Conservation (phyloP, 495 filamentous ascomycete species). For the Neurospora pannonica region DNA sequence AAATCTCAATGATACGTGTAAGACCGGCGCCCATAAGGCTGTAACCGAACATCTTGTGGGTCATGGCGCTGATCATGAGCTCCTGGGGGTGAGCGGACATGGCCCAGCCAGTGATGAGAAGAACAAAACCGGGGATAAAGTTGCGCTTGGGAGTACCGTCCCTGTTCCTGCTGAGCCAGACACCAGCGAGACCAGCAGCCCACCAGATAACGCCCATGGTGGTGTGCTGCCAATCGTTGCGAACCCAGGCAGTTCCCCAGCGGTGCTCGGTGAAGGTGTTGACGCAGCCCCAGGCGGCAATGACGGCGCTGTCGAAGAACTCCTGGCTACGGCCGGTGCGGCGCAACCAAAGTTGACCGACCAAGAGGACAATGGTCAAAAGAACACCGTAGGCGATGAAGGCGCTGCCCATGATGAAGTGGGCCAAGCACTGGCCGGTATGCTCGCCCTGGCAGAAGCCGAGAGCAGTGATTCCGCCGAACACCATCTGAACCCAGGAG, state of each 20-base stretch:
- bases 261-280: slow-evolving; percentile 98
- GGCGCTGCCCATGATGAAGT: slow-evolving; percentile 97
- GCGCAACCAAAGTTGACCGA: slow-evolving; percentile 80
- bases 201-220: slow-evolving; percentile 98
- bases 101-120: slow-evolving; percentile 86
- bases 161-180: slow-evolving; percentile 80
- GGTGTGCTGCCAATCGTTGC: slow-evolving; percentile 94
- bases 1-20: slow-evolving; percentile 80
- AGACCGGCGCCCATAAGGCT: slow-evolving; percentile 86
- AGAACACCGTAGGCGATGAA: slow-evolving; percentile 92
- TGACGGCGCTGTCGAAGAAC: slow-evolving; percentile 90
- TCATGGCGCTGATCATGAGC: slow-evolving; percentile 73
- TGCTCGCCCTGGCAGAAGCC: slow-evolving; percentile 95
- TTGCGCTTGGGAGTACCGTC: slow-evolving; percentile 85
- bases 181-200: slow-evolving; percentile 80
- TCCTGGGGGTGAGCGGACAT: slow-evolving; percentile 86
- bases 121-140: slow-evolving; percentile 82
- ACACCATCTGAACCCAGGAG: slow-evolving; percentile 91
- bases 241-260: slow-evolving; percentile 85
- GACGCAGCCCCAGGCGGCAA: slow-evolving; percentile 88
- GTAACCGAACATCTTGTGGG: slow-evolving; percentile 90
- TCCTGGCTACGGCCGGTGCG: slow-evolving; percentile 85
- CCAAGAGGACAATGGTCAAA: slow-evolving; percentile 75
- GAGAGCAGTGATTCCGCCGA: slow-evolving; percentile 85
- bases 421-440: slow-evolving; percentile 84